Evolutionary conservation across 495 filamentous ascomycete genomes (phyloP), one percentile per base, ranked within the genome.

Genomic region (Xylaria telfairii): DNA sequence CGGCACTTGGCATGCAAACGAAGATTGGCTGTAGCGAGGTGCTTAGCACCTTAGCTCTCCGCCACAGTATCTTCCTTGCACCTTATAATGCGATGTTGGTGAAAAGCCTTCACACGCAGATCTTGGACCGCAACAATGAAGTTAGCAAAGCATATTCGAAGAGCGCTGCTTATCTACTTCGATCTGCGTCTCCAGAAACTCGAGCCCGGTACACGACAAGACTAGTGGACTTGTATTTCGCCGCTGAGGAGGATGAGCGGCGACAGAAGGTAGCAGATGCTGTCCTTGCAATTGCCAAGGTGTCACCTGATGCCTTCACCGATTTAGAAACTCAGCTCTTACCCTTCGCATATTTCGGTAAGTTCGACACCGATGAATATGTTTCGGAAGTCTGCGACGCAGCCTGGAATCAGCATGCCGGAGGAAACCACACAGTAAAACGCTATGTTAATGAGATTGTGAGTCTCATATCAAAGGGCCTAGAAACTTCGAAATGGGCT

Each of bases 11-110:
- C 4, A 90, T 98, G 78, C 95, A 95, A 10, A 95, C 93, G 3
- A 98, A 97, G 82, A 90, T 98, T 61, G 96, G 94, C 39, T 95
- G 93, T 72, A 90, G 90, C 73, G 90, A 93, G 54, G 91, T 97
- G 26, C 85, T 99, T 13, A 92, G 93, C 8, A 93, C 92, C n/a
- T 86, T 99, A 30, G 92, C 92, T 65, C 95, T 94, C 65, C 87
- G 92, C 32, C 91, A 93, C 66, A 87, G 85, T 34, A 86, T 90
- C 47, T 81, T 93, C 49, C 92, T 97, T 81, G 87, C 85, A 28
- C 91, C 93, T 1, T 90, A 95, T 79, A 91, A 92, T 19, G 90
- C 94, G 73, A 79, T 86, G 26, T 93, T 97, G 74, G 86, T 97
- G 37, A 90, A 91, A 72, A 80, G 92, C 15, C 85, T 97, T 62